Base-by-base conservation (phyloP, 345 rosid genomes). In the Jatropha curcas region DNA sequence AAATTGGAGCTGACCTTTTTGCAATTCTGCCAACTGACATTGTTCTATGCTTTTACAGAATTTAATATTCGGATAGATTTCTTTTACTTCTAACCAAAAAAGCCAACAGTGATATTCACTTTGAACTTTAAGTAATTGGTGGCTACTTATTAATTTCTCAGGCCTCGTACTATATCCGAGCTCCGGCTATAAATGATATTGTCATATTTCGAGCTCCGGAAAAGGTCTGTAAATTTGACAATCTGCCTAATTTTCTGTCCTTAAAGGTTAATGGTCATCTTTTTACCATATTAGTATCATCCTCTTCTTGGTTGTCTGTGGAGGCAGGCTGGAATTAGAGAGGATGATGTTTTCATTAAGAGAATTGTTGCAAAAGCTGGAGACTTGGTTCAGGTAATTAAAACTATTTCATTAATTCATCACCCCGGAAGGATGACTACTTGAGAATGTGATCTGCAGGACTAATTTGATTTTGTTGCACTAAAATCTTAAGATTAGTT, bases 331-430 rank as follows among this genome's bases (percentile, higher is more conserved):
- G 81, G 77, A 43, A 45, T 55, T 58, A 65, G 52, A 43, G 74
- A 73, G 37, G 80, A 72, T 34, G 80, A 69, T 17, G 75, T 81
- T 48, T 81, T 71, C 53, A 78, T 83, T 25, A 81, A 83, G 73
- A 75, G 84, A 78, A 55, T 76, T 71, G 81, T 83, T 4, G 82
- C 86, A 65, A 75, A 80, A 70, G 82, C 76, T 45, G 86, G 86
- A 60, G 86, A 83, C 56, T 37, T 19, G 8, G 83, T 83, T 60
- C 77, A 71, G 81, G 86, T 83, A 66, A 9, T n/a, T n/a, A 8
- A 37, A 61, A 41, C 60, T 41, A 14, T 37, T 67, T 76, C 66
- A 64, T 34, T 48, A 51, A 17, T 31, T 14, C 28, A 41, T n/a
- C 22, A 58, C 65, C 48, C 37, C n/a, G n/a, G n/a, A n/a, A n/a